phyloP scores from a whole-genome alignment of 768 basidiomycete species.

The Lactifluus echinatus region DNA sequence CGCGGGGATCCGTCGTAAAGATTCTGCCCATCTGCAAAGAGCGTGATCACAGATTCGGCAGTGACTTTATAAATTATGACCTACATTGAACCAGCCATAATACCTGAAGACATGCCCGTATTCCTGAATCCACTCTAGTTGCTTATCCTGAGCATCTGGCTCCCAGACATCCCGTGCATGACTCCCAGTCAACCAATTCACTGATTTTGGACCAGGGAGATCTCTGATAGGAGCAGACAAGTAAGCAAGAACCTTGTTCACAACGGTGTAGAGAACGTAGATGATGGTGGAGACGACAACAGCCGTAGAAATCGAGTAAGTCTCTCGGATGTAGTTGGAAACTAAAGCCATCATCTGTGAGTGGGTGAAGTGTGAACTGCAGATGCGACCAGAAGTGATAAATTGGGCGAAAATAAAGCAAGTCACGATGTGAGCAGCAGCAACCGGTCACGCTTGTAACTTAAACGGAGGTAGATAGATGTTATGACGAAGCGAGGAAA shows the following conservation, averaged over 20 bases:
- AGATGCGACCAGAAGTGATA: too few species aligned
- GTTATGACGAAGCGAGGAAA: too few species aligned
- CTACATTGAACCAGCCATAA: constrained; percentile 12
- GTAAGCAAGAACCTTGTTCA: not conserved
- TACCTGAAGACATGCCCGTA: constrained; percentile 6
- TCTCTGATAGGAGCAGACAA: not conserved
- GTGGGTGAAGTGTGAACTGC: too few species aligned
- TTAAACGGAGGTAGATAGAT: too few species aligned
- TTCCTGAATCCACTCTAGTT: constrained; percentile 1
- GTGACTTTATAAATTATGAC: not conserved
- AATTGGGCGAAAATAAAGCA: too few species aligned
- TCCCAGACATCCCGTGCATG: not conserved
- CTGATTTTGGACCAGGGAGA: too few species aligned
- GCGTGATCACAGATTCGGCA: not conserved
- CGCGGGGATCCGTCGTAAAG: constrained; percentile 1
- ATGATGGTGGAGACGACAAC: not conserved
- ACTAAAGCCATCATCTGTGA: not conserved
- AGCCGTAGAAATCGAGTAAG: not conserved
- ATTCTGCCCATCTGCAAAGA: not conserved
- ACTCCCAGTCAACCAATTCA: too few species aligned
- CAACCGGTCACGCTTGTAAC: too few species aligned
- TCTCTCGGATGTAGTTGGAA: not conserved
- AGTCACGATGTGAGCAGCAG: too few species aligned
- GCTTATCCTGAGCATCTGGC: not conserved
- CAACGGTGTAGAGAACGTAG: constrained; percentile 1